Evolutionary conservation across 371 early-diverging fungal species (phyloP).

Genomic region (Syncephalis plumigaleata): DNA sequence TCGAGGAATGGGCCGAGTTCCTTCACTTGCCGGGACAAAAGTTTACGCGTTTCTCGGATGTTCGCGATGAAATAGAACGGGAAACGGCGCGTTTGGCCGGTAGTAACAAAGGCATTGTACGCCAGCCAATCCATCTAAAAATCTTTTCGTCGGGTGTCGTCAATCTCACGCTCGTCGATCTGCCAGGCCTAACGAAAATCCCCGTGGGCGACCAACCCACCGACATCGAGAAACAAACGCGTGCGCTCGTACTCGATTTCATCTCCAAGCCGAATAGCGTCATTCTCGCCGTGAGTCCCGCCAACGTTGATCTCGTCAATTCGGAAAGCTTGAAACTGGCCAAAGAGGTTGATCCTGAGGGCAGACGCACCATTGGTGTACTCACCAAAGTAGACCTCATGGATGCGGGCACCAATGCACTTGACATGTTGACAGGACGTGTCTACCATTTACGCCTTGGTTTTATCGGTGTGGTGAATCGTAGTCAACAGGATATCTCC

Average conservation of each 20-base stretch:
- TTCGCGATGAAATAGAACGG: constrained; percentile 73
- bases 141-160: constrained; percentile 73
- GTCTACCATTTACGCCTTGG: constrained; percentile 74
- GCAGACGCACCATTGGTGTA: constrained; percentile 77
- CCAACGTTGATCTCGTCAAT: constrained; percentile 82
- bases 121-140: constrained; percentile 77
- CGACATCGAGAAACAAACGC: constrained; percentile 79
- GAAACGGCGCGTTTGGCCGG: constrained; percentile 80
- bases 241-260: constrained; percentile 66
- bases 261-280: constrained; percentile 80
- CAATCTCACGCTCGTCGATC: constrained; percentile 80
- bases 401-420: constrained; percentile 85
- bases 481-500: constrained; percentile 78
- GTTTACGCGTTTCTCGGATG: constrained; percentile 66
- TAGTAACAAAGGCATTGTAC: constrained; percentile 70
- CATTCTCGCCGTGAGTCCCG: constrained; percentile 87
- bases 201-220: constrained; percentile 63
- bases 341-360: constrained; percentile 79
- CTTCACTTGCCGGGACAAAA: constrained; percentile 53
- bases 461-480: constrained; percentile 80
- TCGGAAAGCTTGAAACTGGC: constrained; percentile 88
- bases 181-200: constrained; percentile 82
- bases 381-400: constrained; percentile 89
- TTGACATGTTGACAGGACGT: constrained; percentile 70
- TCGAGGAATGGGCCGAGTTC: constrained; percentile 49